A percentile compares a stretch with the other conserved stretches of the same genome.
phyloP scores from a whole-genome alignment of 306 rosid species.

The Hippophae gyantsensis region DNA sequence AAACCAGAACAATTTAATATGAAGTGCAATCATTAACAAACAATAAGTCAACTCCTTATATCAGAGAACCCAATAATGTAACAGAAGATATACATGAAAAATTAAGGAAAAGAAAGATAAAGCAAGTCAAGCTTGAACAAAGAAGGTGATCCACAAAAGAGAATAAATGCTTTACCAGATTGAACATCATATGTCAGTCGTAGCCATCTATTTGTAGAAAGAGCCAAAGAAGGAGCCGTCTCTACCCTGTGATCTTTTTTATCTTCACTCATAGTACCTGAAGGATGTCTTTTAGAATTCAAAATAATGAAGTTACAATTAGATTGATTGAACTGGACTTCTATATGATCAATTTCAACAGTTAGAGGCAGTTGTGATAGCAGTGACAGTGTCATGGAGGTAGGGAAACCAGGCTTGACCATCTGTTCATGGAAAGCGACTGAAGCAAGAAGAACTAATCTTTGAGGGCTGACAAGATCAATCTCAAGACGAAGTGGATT shows the following conservation, averaged over 20 bases:
- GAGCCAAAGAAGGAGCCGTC: constrained; percentile 47
- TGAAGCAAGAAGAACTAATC: constrained; percentile 82
- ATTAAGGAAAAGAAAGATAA: too few species aligned
- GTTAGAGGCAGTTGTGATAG: constrained; percentile 64
- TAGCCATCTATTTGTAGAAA: constrained; percentile 79
- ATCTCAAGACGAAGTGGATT: constrained; percentile 71
- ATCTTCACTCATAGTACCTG: constrained; percentile 28
- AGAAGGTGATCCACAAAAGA: neutral
- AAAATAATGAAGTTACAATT: constrained; percentile 60
- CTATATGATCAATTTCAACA: constrained; percentile 65
- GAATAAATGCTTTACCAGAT: constrained; percentile 48
- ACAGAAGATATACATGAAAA: neutral
- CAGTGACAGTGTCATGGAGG: constrained; percentile 64
- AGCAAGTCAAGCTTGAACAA: too few species aligned
- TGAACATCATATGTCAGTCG: constrained; percentile 67
- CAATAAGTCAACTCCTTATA: too few species aligned
- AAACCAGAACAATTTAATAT: too few species aligned
- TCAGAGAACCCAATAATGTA: too few species aligned
- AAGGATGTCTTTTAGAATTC: constrained; percentile 41
- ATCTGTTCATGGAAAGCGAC: constrained; percentile 89
- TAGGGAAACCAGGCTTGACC: constrained; percentile 61
- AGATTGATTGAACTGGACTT: constrained; percentile 85
- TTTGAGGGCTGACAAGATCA: constrained; percentile 88
- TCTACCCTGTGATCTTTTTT: constrained; percentile 41
- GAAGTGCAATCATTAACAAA: too few species aligned